A percentile compares a stretch with the other conserved stretches of the same genome.
These are phyloP conservation scores for Arachis monticola DNA, from an alignment of 331 rosid species.

Conservation along the genomic window DNA sequence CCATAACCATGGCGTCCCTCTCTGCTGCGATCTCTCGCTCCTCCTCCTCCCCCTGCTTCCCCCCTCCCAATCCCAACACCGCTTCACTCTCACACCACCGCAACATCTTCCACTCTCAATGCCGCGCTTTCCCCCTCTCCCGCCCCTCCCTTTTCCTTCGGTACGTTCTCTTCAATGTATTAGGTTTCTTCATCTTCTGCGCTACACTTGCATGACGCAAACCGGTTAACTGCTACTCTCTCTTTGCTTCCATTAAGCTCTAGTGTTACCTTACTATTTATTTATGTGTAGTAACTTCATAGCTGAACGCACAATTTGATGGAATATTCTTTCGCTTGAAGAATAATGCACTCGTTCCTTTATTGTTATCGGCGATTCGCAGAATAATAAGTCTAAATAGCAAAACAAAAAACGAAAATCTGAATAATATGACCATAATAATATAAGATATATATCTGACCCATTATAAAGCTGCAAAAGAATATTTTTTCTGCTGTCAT, in stretches of 20 bases:
- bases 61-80: conserved; percentile 33
- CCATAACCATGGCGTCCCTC: conserved; percentile 58
- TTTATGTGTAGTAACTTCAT: conserved; percentile 1
- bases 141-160: conserved; percentile 37
- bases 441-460: background rate
- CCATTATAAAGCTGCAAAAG: conserved; percentile 7
- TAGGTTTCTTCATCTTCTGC: background rate
- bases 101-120: conserved; percentile 50
- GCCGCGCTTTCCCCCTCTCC: conserved; percentile 42
- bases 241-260: background rate
- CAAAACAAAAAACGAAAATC: background rate
- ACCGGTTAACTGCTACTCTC: too few species aligned
- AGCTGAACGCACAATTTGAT: background rate
- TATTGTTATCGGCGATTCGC: background rate
- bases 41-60: conserved; percentile 22
- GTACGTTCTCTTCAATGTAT: conserved; percentile 1
- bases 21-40: conserved; percentile 49
- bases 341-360: background rate
- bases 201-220: background rate
- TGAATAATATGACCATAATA: background rate
- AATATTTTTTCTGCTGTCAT: background rate
- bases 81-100: conserved; percentile 29
- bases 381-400: too few species aligned
- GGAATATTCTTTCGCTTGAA: background rate
- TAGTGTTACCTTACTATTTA: background rate